Base-by-base conservation (phyloP, 2,329 filamentous ascomycete genomes). In the Zymoseptoria passerinii region DNA sequence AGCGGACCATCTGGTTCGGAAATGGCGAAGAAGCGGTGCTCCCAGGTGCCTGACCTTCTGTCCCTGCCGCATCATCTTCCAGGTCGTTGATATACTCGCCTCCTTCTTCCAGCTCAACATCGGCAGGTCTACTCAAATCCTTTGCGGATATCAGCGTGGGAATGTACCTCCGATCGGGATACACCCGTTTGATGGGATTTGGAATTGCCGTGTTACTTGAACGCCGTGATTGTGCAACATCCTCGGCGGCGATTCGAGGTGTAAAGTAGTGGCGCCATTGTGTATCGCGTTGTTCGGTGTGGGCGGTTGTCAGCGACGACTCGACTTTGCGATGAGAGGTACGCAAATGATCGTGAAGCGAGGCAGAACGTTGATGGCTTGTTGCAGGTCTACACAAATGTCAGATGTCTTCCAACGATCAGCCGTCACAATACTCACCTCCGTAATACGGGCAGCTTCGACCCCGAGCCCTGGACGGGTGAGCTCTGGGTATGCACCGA, bases 301-400 rank as follows among this genome's bases (percentile, higher is more conserved):
- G 56, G 29, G 51, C 54, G 28, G 54, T 58, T 55, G 58, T 61
- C 27, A 35, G 53, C 50, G 62, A 59, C 55, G 61, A 59, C 35
- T 50, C 58, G 56, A 59, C 58, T 44, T 55, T 60, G 16, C 50
- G 54, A 54, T 58, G 58, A 19, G 55, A 56, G 20, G 28, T 56
- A 18, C 56, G 57, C 44, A 61, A 56, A 9, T 58, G 58, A 18
- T 68, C 67, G 65, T 88, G 83, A 28, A 90, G 75, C 1, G 86
- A 89, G 35, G 83, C 84, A 51, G 86, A 88, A 66, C 89, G 81
- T 70, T 92, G 87, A 68, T 91, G 88, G 71, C 88, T 91, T 18
- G 89, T 92, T 51, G 87, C 87, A 55, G 89, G 89, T 66, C 88
- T 44, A 44, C 35, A 16, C 13, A 44, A 44, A 44, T 44, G 35